These are phyloP conservation scores for Canna indica DNA, from an alignment of 176 grass and related monocot species.

Conservation along the genomic window DNA sequence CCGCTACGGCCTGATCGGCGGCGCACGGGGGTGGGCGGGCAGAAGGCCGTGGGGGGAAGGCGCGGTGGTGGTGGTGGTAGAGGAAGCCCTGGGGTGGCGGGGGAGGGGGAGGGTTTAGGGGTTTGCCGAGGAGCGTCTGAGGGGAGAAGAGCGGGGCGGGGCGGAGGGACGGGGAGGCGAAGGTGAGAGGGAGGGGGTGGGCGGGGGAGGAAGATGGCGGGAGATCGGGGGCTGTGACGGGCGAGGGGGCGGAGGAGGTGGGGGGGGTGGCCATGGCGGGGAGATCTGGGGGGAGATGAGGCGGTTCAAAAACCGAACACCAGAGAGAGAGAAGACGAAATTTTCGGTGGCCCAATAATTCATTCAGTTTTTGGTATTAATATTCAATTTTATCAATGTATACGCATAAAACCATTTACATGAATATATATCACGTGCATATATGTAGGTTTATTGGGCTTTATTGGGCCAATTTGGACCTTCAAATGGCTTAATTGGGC, in stretches of 20 bases:
- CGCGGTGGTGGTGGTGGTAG: constrained; percentile 13
- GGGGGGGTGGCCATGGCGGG: constrained; percentile 7
- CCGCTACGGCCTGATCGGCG: background rate
- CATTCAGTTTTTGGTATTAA: too few species aligned
- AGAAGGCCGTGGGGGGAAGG: constrained; percentile 3
- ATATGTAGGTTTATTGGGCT: too few species aligned
- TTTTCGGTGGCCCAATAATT: too few species aligned
- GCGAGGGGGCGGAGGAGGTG: background rate
- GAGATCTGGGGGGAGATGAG: background rate
- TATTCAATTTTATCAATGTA: too few species aligned
- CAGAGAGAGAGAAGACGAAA: background rate
- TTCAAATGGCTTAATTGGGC: too few species aligned
- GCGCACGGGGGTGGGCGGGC: background rate
- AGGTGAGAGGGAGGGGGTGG: background rate
- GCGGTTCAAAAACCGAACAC: constrained; percentile 6
- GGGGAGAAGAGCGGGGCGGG: background rate
- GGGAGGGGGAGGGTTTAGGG: constrained; percentile 1
- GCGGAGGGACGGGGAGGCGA: background rate
- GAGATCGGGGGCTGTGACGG: background rate
- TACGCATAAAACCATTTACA: too few species aligned
- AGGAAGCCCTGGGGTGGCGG: background rate
- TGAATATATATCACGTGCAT: too few species aligned
- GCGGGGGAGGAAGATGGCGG: background rate
- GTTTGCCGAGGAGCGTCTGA: constrained; percentile 9
- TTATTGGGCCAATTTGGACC: too few species aligned